Percentiles rank a stretch among this genome's conserved stretches.
Evolutionary conservation across 768 basidiomycete species (phyloP).

Genomic region (Rhodocollybia butyracea): DNA sequence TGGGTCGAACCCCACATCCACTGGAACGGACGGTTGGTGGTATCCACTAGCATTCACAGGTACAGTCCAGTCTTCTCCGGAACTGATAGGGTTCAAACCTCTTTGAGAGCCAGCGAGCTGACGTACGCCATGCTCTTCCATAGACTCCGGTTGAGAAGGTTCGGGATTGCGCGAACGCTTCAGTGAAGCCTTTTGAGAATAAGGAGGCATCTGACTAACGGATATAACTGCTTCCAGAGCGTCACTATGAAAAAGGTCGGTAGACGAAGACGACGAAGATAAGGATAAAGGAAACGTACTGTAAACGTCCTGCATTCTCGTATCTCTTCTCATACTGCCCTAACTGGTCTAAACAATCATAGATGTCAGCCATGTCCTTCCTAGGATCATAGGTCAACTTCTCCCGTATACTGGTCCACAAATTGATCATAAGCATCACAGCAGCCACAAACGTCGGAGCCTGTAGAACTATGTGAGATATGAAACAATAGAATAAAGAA

Average conservation of each 20-base stretch:
- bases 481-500: not conserved
- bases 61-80: too few species aligned
- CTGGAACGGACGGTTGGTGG: not conserved
- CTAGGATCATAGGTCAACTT: slow-evolving; percentile 1
- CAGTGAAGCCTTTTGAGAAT: not conserved
- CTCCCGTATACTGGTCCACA: not conserved
- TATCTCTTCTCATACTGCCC: not conserved
- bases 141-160: not conserved
- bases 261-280: not conserved
- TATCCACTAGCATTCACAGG: too few species aligned
- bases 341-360: not conserved
- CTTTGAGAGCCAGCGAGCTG: slow-evolving; percentile 2
- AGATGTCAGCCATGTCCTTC: slow-evolving; percentile 4
- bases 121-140: not conserved
- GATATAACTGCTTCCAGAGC: slow-evolving; percentile 4
- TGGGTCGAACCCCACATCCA: not conserved
- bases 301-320: slow-evolving; percentile 1
- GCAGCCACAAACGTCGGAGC: slow-evolving; percentile 2
- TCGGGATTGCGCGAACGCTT: not conserved
- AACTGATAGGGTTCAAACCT: not conserved
- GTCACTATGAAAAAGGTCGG: not conserved
- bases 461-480: not conserved
- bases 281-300: not conserved
- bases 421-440: slow-evolving; percentile 4
- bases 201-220: not conserved